Conservation (phyloP, 2,329 filamentous ascomycete genomes). For the Paracorniculantispora psalliotae region DNA sequence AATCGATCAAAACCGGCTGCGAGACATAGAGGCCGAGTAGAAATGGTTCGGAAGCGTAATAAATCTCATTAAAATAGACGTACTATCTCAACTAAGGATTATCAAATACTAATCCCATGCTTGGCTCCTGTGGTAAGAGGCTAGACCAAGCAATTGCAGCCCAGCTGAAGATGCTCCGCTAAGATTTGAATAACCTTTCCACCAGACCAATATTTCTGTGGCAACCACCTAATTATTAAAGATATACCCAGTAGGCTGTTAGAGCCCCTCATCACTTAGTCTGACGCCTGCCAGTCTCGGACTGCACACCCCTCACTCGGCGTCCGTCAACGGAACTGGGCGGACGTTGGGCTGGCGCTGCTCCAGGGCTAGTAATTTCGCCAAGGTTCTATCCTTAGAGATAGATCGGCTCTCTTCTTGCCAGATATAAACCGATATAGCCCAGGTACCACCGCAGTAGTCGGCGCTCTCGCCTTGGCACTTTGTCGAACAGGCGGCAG, state of each 20-base stretch:
- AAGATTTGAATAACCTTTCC: not conserved
- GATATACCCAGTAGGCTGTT: not conserved
- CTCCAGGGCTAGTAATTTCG: not conserved
- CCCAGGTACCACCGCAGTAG: slow-evolving; percentile 25
- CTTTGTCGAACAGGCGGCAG: slow-evolving; percentile 20
- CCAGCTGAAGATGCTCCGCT: slow-evolving; percentile 2
- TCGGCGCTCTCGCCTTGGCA: slow-evolving; percentile 18
- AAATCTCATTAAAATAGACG: not conserved
- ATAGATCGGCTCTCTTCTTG: too few relatives aligned
- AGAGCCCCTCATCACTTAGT: not conserved
- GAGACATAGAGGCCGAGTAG: too few relatives aligned
- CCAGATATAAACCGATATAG: slow-evolving; percentile 19
- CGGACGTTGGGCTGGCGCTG: not conserved
- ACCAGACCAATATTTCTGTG: not conserved
- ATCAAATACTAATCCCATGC: not conserved
- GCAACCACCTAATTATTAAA: not conserved
- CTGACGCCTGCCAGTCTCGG: not conserved
- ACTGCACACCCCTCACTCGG: not conserved
- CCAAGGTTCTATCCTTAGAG: not conserved
- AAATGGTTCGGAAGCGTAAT: too few relatives aligned
- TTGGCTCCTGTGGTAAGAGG: not conserved
- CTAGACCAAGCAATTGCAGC: too few relatives aligned
- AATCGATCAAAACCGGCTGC: too few relatives aligned
- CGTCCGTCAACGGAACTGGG: not conserved
- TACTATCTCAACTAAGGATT: not conserved